Percentiles rank a stretch among this genome's conserved stretches.
phyloP scores from a whole-genome alignment of 495 filamentous ascomycete species.

The Penicillium canescens region DNA sequence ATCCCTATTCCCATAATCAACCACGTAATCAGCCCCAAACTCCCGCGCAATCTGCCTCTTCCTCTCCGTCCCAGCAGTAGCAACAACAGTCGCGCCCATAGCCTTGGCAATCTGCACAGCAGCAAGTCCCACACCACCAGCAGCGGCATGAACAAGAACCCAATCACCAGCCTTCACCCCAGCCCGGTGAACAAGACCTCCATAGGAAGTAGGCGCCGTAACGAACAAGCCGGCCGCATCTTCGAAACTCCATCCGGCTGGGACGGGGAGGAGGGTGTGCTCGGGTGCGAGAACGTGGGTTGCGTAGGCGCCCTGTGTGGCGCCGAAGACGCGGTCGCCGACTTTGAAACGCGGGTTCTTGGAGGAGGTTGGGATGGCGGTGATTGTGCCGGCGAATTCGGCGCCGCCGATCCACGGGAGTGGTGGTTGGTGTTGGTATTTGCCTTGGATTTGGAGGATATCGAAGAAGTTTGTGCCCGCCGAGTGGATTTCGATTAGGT shows the following conservation, averaged over 20 bases:
- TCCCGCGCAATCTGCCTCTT: slow-evolving; percentile 76
- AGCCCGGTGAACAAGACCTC: slow-evolving; percentile 76
- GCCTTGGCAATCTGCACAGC: slow-evolving; percentile 95
- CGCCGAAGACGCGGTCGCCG: slow-evolving; percentile 85
- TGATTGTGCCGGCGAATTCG: slow-evolving; percentile 82
- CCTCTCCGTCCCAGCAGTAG: slow-evolving; percentile 74
- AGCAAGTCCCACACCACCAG: slow-evolving; percentile 87
- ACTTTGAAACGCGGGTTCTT: slow-evolving; percentile 58
- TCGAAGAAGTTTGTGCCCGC: slow-evolving; percentile 95
- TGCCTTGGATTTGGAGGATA: slow-evolving; percentile 83
- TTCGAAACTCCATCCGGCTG: slow-evolving; percentile 75
- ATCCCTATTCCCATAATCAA: slow-evolving; percentile 68
- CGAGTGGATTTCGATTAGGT: slow-evolving; percentile 86
- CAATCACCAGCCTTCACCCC: slow-evolving; percentile 76
- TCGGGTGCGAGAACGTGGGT: slow-evolving; percentile 70
- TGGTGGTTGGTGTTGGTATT: slow-evolving; percentile 65
- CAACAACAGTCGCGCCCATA: slow-evolving; percentile 83
- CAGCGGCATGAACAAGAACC: slow-evolving; percentile 90
- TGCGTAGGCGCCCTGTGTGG: slow-evolving; percentile 83
- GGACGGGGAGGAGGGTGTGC: slow-evolving; percentile 67
- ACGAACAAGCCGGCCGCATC: slow-evolving; percentile 90
- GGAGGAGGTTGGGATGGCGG: slow-evolving; percentile 58
- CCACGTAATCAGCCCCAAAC: slow-evolving; percentile 81
- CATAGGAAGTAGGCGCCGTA: slow-evolving; percentile 88
- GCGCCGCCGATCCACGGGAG: slow-evolving; percentile 86